Percentiles rank a stretch among this genome's conserved stretches.
phyloP scores from a whole-genome alignment of 768 basidiomycete species.

The Suillus subalutaceus region DNA sequence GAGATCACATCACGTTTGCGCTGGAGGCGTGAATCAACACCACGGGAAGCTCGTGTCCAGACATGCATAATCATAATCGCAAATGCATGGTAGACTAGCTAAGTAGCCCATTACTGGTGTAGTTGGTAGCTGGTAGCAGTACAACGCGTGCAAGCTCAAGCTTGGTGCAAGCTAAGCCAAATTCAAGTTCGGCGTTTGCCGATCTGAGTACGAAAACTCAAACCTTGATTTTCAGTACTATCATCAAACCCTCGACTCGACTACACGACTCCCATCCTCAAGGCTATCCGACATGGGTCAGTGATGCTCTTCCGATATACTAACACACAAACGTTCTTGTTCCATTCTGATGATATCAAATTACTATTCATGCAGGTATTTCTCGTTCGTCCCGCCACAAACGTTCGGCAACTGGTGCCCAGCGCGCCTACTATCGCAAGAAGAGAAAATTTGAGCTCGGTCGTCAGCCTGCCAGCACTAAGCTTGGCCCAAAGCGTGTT shows the following conservation, averaged over 20 bases:
- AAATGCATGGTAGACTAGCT: neutral
- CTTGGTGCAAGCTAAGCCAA: slow-evolving; percentile 8
- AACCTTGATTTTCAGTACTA: slow-evolving; percentile 45
- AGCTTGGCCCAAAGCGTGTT: slow-evolving; percentile 93
- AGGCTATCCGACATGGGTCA: slow-evolving; percentile 78
- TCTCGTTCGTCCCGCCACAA: slow-evolving; percentile 97
- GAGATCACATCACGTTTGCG: neutral
- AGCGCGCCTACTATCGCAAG: slow-evolving; percentile 96
- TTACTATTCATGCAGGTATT: slow-evolving; percentile 67
- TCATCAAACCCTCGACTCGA: slow-evolving; percentile 56
- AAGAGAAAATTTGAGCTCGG: slow-evolving; percentile 99
- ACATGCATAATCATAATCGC: slow-evolving; percentile 1
- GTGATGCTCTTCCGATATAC: slow-evolving; percentile 38
- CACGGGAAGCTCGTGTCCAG: neutral
- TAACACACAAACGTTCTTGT: slow-evolving; percentile 12
- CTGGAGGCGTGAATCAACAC: neutral
- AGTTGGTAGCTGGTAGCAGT: neutral
- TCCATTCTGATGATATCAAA: slow-evolving; percentile 11
- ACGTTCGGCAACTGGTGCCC: slow-evolving; percentile 90
- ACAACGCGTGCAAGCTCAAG: neutral
- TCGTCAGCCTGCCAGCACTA: slow-evolving; percentile 97
- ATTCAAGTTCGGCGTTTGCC: slow-evolving; percentile 29
- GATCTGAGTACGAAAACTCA: slow-evolving; percentile 32
- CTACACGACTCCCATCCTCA: slow-evolving; percentile 59
- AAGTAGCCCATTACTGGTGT: neutral